Evolutionary conservation across 768 basidiomycete genomes (phyloP).

Genomic region (Lentinula edodes): DNA sequence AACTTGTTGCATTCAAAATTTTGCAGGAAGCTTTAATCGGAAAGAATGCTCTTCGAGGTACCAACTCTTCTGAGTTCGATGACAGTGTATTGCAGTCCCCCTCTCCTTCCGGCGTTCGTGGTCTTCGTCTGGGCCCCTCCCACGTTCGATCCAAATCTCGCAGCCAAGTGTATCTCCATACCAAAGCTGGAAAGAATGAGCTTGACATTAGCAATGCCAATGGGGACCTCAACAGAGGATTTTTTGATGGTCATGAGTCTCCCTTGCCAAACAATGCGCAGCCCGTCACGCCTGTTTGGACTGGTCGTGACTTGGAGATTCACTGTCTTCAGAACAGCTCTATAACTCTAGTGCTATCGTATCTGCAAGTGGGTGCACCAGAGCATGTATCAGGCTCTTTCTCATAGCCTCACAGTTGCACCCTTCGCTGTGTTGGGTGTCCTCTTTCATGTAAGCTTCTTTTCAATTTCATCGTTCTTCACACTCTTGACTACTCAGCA

Average conservation of each 20-base stretch:
- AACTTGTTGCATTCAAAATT: constrained; percentile 74
- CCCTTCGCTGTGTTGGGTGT: constrained; percentile 8
- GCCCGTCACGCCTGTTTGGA: constrained; percentile 55
- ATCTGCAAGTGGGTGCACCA: constrained; percentile 46
- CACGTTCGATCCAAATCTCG: constrained; percentile 66
- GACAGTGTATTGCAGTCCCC: constrained; percentile 11
- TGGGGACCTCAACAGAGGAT: constrained; percentile 8
- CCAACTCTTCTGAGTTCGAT: constrained; percentile 11
- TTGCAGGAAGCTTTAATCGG: constrained; percentile 80
- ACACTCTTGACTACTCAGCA: not conserved
- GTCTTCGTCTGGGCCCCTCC: constrained; percentile 18
- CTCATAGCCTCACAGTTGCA: constrained; percentile 10
- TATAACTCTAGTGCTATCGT: constrained; percentile 67
- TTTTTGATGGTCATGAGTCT: constrained; percentile 14
- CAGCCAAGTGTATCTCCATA: constrained; percentile 61
- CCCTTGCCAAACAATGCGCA: constrained; percentile 23
- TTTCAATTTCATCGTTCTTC: not conserved
- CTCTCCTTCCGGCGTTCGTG: constrained; percentile 7
- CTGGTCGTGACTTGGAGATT: constrained; percentile 77
- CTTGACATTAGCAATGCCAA: constrained; percentile 35
- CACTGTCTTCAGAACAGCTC: constrained; percentile 89
- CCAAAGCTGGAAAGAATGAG: constrained; percentile 62
- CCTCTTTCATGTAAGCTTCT: not conserved
- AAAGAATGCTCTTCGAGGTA: constrained; percentile 28
- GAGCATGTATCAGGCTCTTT: constrained; percentile 26